Conservation (phyloP, 179 eudicot species). For the Vitellaria paradoxa region DNA sequence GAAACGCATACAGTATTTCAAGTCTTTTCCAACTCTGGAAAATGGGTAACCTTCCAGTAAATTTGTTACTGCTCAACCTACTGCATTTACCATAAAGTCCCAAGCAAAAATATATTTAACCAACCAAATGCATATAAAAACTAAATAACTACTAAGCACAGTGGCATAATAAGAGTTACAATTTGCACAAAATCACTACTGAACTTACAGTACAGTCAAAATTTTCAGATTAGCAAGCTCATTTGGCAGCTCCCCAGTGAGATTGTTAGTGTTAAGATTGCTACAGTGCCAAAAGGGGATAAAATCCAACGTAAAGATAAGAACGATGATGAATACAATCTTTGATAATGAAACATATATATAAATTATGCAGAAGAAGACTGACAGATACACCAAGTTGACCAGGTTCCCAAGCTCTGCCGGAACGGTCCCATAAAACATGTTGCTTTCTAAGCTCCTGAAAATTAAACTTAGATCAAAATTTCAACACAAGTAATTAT, state of each 20-base stretch:
- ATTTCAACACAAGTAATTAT: background rate
- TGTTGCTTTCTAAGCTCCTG: constrained; percentile 63
- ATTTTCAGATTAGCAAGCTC: constrained; percentile 34
- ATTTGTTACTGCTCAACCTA: constrained; percentile 47
- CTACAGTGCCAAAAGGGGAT: constrained; percentile 24
- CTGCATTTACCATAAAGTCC: constrained; percentile 20
- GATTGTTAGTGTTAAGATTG: constrained; percentile 41
- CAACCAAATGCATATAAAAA: too few species aligned
- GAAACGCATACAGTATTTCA: constrained; percentile 35
- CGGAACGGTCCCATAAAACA: constrained; percentile 56
- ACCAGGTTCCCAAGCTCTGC: constrained; percentile 50
- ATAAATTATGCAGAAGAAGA: background rate
- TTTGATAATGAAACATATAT: background rate
- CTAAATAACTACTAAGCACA: too few species aligned
- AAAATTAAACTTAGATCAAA: background rate
- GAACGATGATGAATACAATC: background rate
- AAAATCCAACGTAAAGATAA: background rate
- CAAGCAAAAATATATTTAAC: background rate
- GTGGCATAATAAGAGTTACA: background rate
- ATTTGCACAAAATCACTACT: background rate
- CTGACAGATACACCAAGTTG: constrained; percentile 38
- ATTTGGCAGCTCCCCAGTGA: constrained; percentile 42
- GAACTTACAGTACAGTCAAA: constrained; percentile 44
- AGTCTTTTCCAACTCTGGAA: constrained; percentile 34
- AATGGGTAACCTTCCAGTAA: constrained; percentile 46